Evolutionary conservation across 2,329 filamentous ascomycete species (phyloP).

Genomic region (Fusarium kyushuense): DNA sequence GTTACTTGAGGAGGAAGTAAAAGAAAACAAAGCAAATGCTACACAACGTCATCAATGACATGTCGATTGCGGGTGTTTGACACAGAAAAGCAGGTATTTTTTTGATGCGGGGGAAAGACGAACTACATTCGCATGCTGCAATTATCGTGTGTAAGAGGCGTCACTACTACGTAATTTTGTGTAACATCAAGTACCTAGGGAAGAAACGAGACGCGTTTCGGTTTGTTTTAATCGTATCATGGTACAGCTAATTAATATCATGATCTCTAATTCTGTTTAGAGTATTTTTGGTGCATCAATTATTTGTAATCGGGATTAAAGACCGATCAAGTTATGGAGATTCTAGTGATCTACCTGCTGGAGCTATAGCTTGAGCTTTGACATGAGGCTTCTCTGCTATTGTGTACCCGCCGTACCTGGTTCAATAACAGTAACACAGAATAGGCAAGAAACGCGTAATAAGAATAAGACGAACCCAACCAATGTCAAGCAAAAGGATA

Average conservation of each 20-base stretch:
- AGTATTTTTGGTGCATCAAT: background rate
- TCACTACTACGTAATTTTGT: slow-evolving; percentile 46
- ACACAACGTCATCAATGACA: slow-evolving; percentile 48
- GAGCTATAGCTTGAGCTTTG: slow-evolving; percentile 2
- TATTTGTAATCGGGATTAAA: background rate
- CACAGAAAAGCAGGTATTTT: slow-evolving; percentile 40
- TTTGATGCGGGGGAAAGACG: slow-evolving; percentile 34
- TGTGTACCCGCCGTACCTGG: background rate
- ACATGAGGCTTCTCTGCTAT: background rate
- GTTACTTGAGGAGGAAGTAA: background rate
- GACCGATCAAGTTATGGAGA: background rate
- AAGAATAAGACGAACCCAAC: background rate
- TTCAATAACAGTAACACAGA: background rate
- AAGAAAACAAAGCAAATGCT: slow-evolving; percentile 7
- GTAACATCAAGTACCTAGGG: slow-evolving; percentile 7
- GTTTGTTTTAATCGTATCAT: slow-evolving; percentile 8
- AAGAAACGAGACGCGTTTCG: slow-evolving; percentile 9
- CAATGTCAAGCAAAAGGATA: slow-evolving; percentile 1
- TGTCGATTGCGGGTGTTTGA: slow-evolving; percentile 37
- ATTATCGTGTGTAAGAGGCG: slow-evolving; percentile 30
- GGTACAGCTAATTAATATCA: background rate
- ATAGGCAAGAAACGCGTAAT: slow-evolving; percentile 1
- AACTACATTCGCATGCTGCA: slow-evolving; percentile 8
- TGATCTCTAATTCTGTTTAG: background rate
- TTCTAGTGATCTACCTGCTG: background rate